Conservation (phyloP, 306 rosid species). For the Quercus variabilis region DNA sequence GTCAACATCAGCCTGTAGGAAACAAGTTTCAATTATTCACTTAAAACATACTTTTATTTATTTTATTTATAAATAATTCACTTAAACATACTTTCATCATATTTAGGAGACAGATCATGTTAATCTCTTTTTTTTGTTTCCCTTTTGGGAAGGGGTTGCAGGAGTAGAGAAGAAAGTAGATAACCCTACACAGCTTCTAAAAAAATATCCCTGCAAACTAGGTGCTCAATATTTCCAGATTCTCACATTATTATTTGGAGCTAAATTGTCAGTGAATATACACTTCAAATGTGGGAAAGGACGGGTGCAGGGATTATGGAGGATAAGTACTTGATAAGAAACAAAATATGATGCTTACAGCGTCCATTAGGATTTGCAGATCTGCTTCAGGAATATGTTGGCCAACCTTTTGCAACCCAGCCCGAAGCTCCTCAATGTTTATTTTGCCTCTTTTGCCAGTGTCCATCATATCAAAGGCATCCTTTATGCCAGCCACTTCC, state of each 20-base stretch:
- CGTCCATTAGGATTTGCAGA: slow-evolving; percentile 52
- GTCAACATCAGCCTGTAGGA: slow-evolving; percentile 70
- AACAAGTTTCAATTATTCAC: background rate
- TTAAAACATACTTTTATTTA: too few relatives aligned
- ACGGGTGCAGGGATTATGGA: background rate
- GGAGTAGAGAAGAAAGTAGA: background rate
- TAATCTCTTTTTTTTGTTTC: background rate
- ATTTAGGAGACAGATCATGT: background rate
- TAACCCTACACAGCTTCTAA: background rate
- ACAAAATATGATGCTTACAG: slow-evolving; percentile 36
- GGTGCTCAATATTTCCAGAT: background rate
- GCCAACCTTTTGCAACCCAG: slow-evolving; percentile 50
- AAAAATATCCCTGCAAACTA: background rate
- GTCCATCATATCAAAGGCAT: slow-evolving; percentile 56
- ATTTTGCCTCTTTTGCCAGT: slow-evolving; percentile 41
- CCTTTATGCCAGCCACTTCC: slow-evolving; percentile 64
- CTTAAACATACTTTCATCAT: background rate
- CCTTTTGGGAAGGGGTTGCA: background rate
- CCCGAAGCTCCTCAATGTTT: slow-evolving; percentile 43
- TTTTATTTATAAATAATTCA: background rate
- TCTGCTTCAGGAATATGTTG: slow-evolving; percentile 56
- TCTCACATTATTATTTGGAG: background rate
- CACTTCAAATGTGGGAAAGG: background rate
- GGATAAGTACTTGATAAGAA: background rate
- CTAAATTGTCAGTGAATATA: background rate